Percentiles rank a stretch among this genome's conserved stretches.
Conservation (phyloP, 2,329 filamentous ascomycete genomes). For the Pseudomassariella vexata region DNA sequence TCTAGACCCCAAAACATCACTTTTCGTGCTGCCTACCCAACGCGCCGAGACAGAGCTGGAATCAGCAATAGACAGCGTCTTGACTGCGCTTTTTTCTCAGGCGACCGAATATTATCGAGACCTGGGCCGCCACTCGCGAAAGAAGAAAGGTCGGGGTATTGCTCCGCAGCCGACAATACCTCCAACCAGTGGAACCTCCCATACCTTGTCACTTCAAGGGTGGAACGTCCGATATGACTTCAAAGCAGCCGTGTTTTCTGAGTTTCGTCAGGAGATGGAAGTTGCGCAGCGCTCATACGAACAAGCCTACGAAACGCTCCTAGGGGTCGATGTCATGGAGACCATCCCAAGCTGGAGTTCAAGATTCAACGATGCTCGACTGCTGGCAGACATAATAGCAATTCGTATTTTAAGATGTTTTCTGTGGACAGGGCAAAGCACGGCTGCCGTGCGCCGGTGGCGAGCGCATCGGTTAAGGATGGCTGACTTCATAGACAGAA, state of each 20-base stretch:
- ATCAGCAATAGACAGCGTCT: conserved; percentile 66
- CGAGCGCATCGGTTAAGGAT: conserved; percentile 68
- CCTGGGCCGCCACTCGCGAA: conserved; percentile 82
- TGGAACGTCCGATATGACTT: conserved; percentile 96
- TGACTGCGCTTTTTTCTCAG: conserved; percentile 66
- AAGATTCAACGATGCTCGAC: conserved; percentile 87
- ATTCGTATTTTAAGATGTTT: conserved; percentile 78
- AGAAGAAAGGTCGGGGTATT: conserved; percentile 76
- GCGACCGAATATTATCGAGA: conserved; percentile 91
- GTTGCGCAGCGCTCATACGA: conserved; percentile 80
- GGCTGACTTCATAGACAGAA: conserved; percentile 71
- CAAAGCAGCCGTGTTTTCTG: conserved; percentile 84
- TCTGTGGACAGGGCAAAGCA: conserved; percentile 74
- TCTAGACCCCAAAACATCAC: conserved; percentile 70
- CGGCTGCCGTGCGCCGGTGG: conserved; percentile 76
- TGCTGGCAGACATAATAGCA: conserved; percentile 75
- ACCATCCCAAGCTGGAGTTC: conserved; percentile 85
- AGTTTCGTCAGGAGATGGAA: conserved; percentile 91
- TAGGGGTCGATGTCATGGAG: conserved; percentile 80
- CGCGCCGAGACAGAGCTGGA: conserved; percentile 66
- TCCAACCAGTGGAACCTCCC: conserved; percentile 77
- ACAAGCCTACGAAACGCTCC: conserved; percentile 75
- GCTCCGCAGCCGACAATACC: conserved; percentile 78
- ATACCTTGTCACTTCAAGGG: conserved; percentile 75
- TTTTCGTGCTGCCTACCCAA: conserved; percentile 78